phyloP scores from a whole-genome alignment of 176 grass and related monocot genomes.

The Zea luxurians region DNA sequence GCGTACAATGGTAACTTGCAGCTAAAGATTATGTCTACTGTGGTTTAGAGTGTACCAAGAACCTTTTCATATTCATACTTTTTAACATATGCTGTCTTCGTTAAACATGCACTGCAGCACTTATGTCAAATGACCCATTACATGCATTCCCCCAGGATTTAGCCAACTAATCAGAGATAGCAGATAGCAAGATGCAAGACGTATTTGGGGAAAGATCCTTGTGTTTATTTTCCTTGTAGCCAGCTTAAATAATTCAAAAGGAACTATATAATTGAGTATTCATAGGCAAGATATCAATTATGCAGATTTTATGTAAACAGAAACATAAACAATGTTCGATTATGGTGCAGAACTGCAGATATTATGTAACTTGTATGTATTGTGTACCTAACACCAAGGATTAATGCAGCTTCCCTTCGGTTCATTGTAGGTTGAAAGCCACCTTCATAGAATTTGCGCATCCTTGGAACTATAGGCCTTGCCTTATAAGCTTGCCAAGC shows the following conservation, averaged over 20 bases:
- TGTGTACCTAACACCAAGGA: slow-evolving; percentile 77
- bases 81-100: background rate
- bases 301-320: background rate
- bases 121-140: background rate
- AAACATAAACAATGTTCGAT: background rate
- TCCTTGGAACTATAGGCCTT: slow-evolving; percentile 72
- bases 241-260: too few species aligned
- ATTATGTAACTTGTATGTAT: slow-evolving; percentile 11
- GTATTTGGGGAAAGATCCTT: background rate
- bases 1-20: slow-evolving; percentile 5
- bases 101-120: background rate
- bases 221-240: background rate
- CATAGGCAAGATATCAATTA: background rate
- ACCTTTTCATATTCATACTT: background rate
- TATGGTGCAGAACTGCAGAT: background rate
- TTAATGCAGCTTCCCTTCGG: slow-evolving; percentile 76
- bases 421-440: slow-evolving; percentile 84
- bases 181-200: background rate
- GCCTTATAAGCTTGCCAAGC: slow-evolving; percentile 91
- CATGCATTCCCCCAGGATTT: background rate
- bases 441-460: slow-evolving; percentile 98
- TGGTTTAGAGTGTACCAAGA: background rate
- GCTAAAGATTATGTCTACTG: background rate
- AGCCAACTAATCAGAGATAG: background rate
- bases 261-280: slow-evolving; percentile 6